A percentile compares a stretch with the other conserved stretches of the same genome.
Conservation (phyloP, 495 filamentous ascomycete genomes). For the Talaromyces trachyspermus region DNA sequence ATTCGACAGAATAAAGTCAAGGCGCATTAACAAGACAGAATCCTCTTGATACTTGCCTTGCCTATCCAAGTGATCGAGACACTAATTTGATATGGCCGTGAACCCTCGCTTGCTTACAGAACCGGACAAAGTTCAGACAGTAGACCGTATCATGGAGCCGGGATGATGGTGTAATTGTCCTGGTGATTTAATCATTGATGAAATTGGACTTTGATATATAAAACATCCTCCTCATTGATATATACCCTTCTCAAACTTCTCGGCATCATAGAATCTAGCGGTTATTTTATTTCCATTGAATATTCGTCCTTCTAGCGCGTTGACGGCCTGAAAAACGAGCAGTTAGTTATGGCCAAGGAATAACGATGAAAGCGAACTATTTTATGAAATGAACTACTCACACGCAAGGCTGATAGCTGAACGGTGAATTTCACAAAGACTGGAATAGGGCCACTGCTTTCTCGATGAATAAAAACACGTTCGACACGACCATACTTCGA, state of each 20-base stretch:
- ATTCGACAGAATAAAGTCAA: too few species aligned
- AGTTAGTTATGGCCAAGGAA: neutral
- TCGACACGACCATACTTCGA: constrained; percentile 79
- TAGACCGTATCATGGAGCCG: too few species aligned
- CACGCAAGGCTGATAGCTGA: constrained; percentile 69
- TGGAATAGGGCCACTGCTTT: constrained; percentile 41
- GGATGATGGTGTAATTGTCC: too few species aligned
- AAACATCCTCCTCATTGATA: constrained; percentile 49
- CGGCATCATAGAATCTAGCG: constrained; percentile 69
- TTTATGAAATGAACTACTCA: constrained; percentile 33
- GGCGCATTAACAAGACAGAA: too few species aligned
- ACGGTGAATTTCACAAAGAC: constrained; percentile 92
- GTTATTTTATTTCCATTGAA: constrained; percentile 81
- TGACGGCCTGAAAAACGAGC: constrained; percentile 63
- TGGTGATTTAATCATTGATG: too few species aligned
- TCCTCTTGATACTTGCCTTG: too few species aligned
- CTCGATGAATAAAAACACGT: constrained; percentile 64
- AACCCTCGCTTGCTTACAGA: too few species aligned
- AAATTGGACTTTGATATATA: too few species aligned
- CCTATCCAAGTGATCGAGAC: too few species aligned
- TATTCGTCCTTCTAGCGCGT: constrained; percentile 71
- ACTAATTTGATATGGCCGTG: too few species aligned
- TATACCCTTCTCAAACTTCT: constrained; percentile 69
- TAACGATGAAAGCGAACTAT: too few species aligned
- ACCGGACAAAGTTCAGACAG: too few species aligned